Base-by-base conservation (phyloP, 371 early-diverging fungal species). In the Zopfochytrium polystomum region DNA sequence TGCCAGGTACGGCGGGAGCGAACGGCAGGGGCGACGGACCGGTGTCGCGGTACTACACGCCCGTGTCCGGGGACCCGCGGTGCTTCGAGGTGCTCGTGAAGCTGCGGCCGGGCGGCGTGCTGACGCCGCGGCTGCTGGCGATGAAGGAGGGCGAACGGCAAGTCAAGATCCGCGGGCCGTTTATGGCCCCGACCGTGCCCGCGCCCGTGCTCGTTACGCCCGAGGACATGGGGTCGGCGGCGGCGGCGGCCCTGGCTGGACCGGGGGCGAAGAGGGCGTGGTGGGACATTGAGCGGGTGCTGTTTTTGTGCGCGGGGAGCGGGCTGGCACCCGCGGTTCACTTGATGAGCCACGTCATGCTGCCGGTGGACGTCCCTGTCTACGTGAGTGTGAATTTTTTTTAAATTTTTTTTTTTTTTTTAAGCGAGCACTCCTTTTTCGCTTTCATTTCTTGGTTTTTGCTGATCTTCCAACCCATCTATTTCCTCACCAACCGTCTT, bases 141-240 rank as follows among this genome's bases (percentile, higher is more conserved):
- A 67, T 66, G 44, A 58, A 60, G 45, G 63, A 63, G 15, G 76
- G 70, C 9, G 72, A 74, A 35, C 29, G 66, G n/a, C 78, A 78
- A 45, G 50, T 73, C 49, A 68, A 71, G 66, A 66, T 78, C 46
- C 63, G 76, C 13, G 78, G 78, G 18, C 76, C 78, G 34, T 75
- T 75, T 57, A 76, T n/a, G n/a, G n/a, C n/a, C n/a, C n/a, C n/a
- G n/a, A n/a, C n/a, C n/a, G n/a, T n/a, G n/a, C n/a, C n/a, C n/a
- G 76, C 5, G 34, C 55, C 20, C 60, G 67, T 11, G 20, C 70
- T 1, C 56, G 73, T 2, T 3, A 58, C 51, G 65, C 74, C 5
- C 44, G 35, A 11, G 50, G 50, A 2, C 60, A 60, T 38, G 55
- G 63, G 38, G 23, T 30, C 4, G 9, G 29, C 15, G 23, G 45